phyloP scores from a whole-genome alignment of 805 yeast genomes.

The Komagataella mondaviorum region DNA sequence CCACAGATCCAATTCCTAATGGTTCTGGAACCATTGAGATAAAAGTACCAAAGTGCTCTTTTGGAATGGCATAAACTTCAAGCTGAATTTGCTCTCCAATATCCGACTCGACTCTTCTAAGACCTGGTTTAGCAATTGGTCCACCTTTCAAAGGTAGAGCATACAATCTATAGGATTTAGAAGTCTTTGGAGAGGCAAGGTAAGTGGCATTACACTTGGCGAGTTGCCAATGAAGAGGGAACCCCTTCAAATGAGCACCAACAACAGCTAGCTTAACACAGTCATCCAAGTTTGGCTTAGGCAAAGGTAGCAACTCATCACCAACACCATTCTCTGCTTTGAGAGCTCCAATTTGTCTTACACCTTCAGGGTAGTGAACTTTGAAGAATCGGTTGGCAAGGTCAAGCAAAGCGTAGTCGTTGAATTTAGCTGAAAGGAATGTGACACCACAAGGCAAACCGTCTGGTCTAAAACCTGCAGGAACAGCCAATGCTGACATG shows the following conservation, averaged over 20 bases:
- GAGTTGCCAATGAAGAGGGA: conserved; percentile 90
- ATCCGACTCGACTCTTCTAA: conserved; percentile 44
- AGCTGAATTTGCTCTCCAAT: conserved; percentile 51
- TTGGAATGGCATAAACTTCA: conserved; percentile 78
- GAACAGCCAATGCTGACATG: conserved; percentile 81
- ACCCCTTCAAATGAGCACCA: conserved; percentile 86
- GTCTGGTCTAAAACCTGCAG: conserved; percentile 79
- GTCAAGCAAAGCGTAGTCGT: conserved; percentile 81
- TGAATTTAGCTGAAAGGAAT: conserved; percentile 64
- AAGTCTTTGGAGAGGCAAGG: conserved; percentile 51
- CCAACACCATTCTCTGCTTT: conserved; percentile 11
- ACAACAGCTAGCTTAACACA: conserved; percentile 77
- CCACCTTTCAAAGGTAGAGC: conserved; percentile 70
- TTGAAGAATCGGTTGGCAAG: conserved; percentile 64
- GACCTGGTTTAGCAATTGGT: conserved; percentile 82
- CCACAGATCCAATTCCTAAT: conserved; percentile 88
- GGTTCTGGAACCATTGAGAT: conserved; percentile 89
- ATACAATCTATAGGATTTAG: conserved; percentile 59
- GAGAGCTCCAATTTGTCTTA: conserved; percentile 44
- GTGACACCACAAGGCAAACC: conserved; percentile 90
- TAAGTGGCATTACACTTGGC: conserved; percentile 71
- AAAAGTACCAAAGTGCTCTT: conserved; percentile 66
- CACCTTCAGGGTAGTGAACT: conserved; percentile 23
- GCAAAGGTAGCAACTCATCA: conserved; percentile 33
- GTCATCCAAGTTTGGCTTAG: conserved; percentile 24